Evolutionary conservation across 2,329 filamentous ascomycete species (phyloP), one percentile per base, ranked within the genome.

Genomic region (Septoria petroselini): DNA sequence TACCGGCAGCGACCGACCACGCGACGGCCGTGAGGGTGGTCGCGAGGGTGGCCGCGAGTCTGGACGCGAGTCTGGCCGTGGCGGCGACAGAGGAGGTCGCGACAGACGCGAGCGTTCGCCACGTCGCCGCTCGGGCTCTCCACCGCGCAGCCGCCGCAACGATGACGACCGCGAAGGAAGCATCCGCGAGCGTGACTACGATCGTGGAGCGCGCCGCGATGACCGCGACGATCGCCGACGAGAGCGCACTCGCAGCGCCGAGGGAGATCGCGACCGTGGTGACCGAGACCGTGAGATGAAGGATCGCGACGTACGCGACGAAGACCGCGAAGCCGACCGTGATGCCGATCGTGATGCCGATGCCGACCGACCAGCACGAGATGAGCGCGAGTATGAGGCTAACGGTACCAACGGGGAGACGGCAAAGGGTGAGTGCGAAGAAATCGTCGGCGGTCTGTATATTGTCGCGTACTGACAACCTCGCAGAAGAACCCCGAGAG

Each of bases 141-240:
- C 75, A 41, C 73, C 80, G 48, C 76, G 77, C 48, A 77, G 80
- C 54, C 72, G 73, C 50, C 74, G 79, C 63, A 87, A 93, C 61
- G 89, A 88, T 58, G 89, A 94, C 56, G 86, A 88, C 41, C 84
- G 86, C 58, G 43, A 46, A 34, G 43, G 43, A 14, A 46, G 43
- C n/a, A 85, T 88, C 60, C 83, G 86, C 54, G 87, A 91, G 66
- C 76, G 79, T 62, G 77, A 80, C n/a, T 82, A 85, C 58, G 86
- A 89, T 65, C 83, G 87, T 59, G 86, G 89, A 53, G 73, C 79
- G 54, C 83, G 86, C 58, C 83, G 87, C 57, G 85, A 90, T 37
- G 59, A 60, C 47, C 83, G 87, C 57, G 85, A 91, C 65, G 83
- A 86, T 59, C 79, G 82, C 64, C 82, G 85, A 68, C 83, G 85